phyloP scores from a whole-genome alignment of 176 grass and related monocot species.

The Metroxylon sagu region DNA sequence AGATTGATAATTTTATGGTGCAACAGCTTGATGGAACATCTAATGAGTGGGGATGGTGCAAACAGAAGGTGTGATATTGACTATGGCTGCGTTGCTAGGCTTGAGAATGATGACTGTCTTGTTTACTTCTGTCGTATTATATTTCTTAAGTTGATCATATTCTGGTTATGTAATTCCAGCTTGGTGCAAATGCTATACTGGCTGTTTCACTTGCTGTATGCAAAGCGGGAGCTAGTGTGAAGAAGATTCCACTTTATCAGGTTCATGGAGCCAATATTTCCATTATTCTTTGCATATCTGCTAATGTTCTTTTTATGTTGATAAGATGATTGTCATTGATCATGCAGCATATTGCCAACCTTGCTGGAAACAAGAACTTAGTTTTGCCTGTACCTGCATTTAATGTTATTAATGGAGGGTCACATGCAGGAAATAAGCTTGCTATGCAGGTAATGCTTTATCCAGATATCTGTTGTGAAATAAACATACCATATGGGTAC shows the following conservation, averaged over 20 bases:
- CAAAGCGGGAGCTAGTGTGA: constrained; percentile 69
- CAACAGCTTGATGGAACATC: constrained; percentile 88
- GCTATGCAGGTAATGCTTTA: constrained; percentile 52
- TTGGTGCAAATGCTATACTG: constrained; percentile 90
- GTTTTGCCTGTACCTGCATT: constrained; percentile 84
- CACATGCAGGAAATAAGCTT: constrained; percentile 91
- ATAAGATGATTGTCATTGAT: not conserved
- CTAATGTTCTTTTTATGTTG: too few species aligned
- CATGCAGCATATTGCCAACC: constrained; percentile 73
- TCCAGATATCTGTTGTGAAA: not conserved
- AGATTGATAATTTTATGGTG: constrained; percentile 90
- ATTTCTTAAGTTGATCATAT: not conserved
- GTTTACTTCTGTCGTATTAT: too few species aligned
- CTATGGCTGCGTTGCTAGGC: too few species aligned
- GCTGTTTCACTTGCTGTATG: constrained; percentile 89
- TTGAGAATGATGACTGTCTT: too few species aligned
- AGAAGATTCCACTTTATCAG: constrained; percentile 88
- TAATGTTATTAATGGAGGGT: constrained; percentile 97
- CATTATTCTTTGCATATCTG: too few species aligned
- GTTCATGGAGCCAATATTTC: constrained; percentile 12
- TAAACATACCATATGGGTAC: not conserved
- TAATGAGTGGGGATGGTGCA: constrained; percentile 94
- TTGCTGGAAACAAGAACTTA: constrained; percentile 68
- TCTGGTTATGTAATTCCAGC: constrained; percentile 25
- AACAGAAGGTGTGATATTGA: constrained; percentile 54